phyloP scores from a whole-genome alignment of 192 early-diverging fungal genomes.

The Backusella mclennaniae region DNA sequence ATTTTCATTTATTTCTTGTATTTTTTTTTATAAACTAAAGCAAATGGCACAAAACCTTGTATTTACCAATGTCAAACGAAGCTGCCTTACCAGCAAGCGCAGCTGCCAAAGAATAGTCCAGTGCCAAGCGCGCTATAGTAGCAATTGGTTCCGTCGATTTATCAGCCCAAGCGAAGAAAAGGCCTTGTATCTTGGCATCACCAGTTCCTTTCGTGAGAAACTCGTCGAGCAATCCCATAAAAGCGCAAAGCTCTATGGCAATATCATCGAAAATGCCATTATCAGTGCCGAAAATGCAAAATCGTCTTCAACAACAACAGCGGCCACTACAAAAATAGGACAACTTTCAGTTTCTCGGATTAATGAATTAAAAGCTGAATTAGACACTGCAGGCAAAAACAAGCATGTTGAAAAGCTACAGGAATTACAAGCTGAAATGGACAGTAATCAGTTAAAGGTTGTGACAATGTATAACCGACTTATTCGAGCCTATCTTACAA shows the following conservation, averaged over 20 bases:
- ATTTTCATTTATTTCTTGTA: background rate
- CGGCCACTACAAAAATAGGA: background rate
- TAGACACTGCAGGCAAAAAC: slow-evolving; percentile 21
- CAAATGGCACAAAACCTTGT: background rate
- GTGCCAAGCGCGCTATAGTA: background rate
- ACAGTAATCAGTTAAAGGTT: background rate
- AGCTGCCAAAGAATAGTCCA: background rate
- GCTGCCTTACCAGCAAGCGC: background rate
- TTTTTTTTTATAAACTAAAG: background rate
- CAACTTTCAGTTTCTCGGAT: slow-evolving; percentile 14
- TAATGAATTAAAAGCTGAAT: slow-evolving; percentile 13
- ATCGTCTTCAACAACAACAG: background rate
- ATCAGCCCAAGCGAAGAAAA: slow-evolving; percentile 34
- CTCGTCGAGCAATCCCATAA: slow-evolving; percentile 18
- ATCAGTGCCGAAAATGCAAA: slow-evolving; percentile 5
- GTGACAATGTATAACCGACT: slow-evolving; percentile 32
- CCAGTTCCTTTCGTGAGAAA: slow-evolving; percentile 31
- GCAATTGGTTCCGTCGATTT: slow-evolving; percentile 29
- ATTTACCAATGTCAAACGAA: background rate
- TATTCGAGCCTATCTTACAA: slow-evolving; percentile 19
- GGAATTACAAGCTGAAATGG: slow-evolving; percentile 8
- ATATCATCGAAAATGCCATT: slow-evolving; percentile 34
- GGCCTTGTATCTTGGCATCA: slow-evolving; percentile 29
- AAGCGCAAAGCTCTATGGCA: slow-evolving; percentile 20
- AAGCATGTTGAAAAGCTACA: slow-evolving; percentile 9